phyloP scores from a whole-genome alignment of 1,284 basidiomycete species.

The Rhodotorula glutinis region DNA sequence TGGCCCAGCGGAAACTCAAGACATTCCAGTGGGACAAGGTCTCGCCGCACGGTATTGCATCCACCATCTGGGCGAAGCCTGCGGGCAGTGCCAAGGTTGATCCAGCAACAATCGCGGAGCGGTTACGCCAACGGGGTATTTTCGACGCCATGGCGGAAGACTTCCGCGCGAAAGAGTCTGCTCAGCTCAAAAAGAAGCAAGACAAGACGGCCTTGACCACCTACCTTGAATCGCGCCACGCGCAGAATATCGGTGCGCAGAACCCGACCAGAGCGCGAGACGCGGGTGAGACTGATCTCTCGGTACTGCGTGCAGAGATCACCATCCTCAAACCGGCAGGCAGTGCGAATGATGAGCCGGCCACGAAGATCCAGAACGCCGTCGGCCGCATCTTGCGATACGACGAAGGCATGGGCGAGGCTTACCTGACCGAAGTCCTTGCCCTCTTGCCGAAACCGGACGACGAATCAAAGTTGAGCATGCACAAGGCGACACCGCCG shows the following conservation, averaged over 20 bases:
- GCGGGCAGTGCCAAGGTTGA: constrained; percentile 67
- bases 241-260: constrained; percentile 38
- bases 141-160: constrained; percentile 98
- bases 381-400: constrained; percentile 77
- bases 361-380: constrained; percentile 33
- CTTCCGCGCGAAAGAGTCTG: constrained; percentile 94
- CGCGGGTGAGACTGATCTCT: no score
- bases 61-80: constrained; percentile 69
- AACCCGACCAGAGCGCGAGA: no score
- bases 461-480: constrained; percentile 83
- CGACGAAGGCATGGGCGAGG: constrained; percentile 74
- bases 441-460: constrained; percentile 83
- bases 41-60: constrained; percentile 72
- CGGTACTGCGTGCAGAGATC: constrained; percentile 13
- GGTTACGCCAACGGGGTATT: constrained; percentile 76
- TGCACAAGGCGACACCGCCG: constrained; percentile 81
- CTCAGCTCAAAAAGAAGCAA: constrained; percentile 54
- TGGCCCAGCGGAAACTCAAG: constrained; percentile 76
- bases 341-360: constrained; percentile 26
- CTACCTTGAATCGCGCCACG: constrained; percentile 33
- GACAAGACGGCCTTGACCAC: constrained; percentile 49
- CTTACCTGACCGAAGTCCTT: constrained; percentile 80
- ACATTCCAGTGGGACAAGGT: constrained; percentile 99
- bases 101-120: constrained; percentile 12
- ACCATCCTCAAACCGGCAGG: constrained; percentile 31